These are phyloP conservation scores for Excoecaria cochinchinensis DNA, from an alignment of 345 rosid genomes.

Conservation along the genomic window DNA sequence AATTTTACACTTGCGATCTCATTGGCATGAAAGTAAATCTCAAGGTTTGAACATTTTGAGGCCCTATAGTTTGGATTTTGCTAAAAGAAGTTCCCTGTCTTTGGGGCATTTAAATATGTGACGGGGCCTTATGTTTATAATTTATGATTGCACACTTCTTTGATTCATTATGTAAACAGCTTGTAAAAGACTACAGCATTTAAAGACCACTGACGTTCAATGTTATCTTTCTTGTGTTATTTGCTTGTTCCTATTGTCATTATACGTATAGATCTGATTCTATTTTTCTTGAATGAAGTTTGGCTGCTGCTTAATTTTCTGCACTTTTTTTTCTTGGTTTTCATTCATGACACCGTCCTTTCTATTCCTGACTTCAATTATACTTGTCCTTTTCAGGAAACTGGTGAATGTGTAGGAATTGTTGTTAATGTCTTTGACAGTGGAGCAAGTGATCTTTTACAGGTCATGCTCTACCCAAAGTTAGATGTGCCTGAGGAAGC, in stretches of 20 bases:
- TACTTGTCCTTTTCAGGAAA: conserved; percentile 48
- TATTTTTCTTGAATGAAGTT: not conserved
- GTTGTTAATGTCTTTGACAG: conserved; percentile 70
- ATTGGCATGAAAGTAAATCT: conserved; percentile 73
- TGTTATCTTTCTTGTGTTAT: not conserved
- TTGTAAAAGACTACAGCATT: not conserved
- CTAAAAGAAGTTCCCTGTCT: not conserved
- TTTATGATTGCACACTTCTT: not conserved
- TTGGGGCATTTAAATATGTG: not conserved
- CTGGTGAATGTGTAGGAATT: conserved; percentile 70
- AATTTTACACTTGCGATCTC: conserved; percentile 82
- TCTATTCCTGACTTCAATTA: conserved; percentile 1
- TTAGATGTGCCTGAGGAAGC: conserved; percentile 30
- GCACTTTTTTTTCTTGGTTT: not conserved
- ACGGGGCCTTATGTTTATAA: not conserved
- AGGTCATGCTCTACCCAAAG: conserved; percentile 58
- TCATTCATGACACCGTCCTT: not conserved
- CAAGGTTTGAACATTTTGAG: conserved; percentile 44
- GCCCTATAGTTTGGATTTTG: conserved; percentile 2
- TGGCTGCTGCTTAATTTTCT: not conserved
- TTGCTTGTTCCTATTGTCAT: not conserved
- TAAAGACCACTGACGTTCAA: not conserved
- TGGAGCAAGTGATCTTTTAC: conserved; percentile 81
- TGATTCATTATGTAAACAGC: not conserved
- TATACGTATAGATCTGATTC: not conserved